Conservation (phyloP, 2,329 filamentous ascomycete species). For the Talaromyces verruculosus region DNA sequence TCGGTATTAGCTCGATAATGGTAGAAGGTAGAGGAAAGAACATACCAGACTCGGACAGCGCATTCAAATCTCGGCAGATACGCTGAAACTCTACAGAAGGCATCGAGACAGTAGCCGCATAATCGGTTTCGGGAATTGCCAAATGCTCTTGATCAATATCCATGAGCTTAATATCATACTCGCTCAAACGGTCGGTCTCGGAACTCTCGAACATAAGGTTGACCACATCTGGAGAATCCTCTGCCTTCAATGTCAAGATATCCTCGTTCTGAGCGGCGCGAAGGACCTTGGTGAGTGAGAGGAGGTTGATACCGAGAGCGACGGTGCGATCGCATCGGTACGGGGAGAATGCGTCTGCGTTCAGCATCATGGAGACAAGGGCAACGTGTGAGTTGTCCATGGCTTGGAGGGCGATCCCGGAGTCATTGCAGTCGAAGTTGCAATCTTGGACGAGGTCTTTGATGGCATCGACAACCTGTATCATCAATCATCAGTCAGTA, state of each 20-base stretch:
- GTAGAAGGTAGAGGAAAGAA: not conserved
- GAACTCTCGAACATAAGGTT: conserved; percentile 94
- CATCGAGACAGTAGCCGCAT: conserved; percentile 87
- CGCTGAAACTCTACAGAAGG: conserved; percentile 86
- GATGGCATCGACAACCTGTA: conserved; percentile 93
- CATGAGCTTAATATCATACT: conserved; percentile 99
- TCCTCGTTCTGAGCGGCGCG: conserved; percentile 93
- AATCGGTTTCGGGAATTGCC: conserved; percentile 98
- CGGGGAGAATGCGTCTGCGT: conserved; percentile 88
- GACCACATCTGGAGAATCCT: conserved; percentile 92
- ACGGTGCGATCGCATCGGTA: conserved; percentile 99
- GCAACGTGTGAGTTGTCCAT: conserved; percentile 99
- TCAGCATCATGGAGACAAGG: conserved; percentile 97
- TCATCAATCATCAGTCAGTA: conserved; percentile 10
- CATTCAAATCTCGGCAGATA: conserved; percentile 88
- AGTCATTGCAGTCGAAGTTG: conserved; percentile 99
- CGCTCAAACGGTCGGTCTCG: conserved; percentile 85
- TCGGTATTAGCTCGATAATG: not conserved
- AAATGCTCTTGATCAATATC: conserved; percentile 99
- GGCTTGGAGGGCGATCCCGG: conserved; percentile 93
- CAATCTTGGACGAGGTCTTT: conserved; percentile 99
- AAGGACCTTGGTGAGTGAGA: conserved; percentile 94
- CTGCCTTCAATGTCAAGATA: conserved; percentile 92
- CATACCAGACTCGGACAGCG: conserved; percentile 93
- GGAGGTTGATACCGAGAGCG: conserved; percentile 93